A percentile compares a stretch with the other conserved stretches of the same genome.
phyloP scores from a whole-genome alignment of 1,284 basidiomycete species.

The Cystobasidiaceae sp. region DNA sequence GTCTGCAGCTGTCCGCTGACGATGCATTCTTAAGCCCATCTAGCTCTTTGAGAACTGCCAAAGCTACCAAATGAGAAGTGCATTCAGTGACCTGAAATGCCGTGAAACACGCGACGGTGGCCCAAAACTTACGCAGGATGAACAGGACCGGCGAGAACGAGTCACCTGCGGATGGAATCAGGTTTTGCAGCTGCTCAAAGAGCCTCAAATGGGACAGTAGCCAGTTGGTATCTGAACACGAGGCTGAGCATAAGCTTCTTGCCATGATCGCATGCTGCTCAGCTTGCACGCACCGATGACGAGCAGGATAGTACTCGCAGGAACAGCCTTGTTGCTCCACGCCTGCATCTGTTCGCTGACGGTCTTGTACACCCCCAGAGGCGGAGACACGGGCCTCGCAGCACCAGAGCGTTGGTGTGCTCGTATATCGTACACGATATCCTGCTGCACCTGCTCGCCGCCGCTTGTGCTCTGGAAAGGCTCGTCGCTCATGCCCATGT shows the following conservation, averaged over 20 bases:
- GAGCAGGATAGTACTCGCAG: constrained; percentile 11
- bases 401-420: not conserved
- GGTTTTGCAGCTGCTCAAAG: constrained; percentile 10
- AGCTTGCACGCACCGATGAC: constrained; percentile 5
- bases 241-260: not conserved
- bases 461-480: no score
- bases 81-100: not conserved
- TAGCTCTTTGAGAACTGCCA: constrained; percentile 9
- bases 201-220: constrained; percentile 16
- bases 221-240: constrained; percentile 20
- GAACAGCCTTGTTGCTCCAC: not conserved
- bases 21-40: constrained; percentile 11
- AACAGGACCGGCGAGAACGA: constrained; percentile 5
- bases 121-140: constrained; percentile 13
- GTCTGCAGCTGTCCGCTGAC: not conserved
- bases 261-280: not conserved
- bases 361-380: no score
- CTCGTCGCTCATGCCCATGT: no score
- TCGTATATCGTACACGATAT: not conserved
- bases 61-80: not conserved
- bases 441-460: not conserved
- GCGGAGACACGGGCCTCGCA: not conserved
- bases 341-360: not conserved
- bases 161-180: not conserved
- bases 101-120: not conserved